Percentiles rank a stretch among this genome's conserved stretches.
Evolutionary conservation across 257 asterid species (phyloP).

Genomic region (Paraleonurus japonicus): DNA sequence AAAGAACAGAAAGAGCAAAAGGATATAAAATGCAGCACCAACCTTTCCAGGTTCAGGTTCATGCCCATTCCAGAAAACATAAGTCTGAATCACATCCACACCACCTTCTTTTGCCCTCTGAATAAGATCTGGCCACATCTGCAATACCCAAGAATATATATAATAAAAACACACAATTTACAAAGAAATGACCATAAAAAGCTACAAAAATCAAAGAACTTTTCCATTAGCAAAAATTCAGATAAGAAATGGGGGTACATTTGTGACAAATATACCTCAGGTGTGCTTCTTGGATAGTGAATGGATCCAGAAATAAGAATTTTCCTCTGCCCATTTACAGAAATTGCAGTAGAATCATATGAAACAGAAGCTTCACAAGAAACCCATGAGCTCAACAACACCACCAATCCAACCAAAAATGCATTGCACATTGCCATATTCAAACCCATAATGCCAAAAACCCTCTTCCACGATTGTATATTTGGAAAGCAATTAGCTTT

Average conservation of each 20-base stretch:
- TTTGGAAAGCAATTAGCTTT: constrained; percentile 31
- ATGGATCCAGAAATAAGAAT: constrained; percentile 91
- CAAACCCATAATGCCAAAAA: constrained; percentile 38
- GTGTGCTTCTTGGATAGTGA: constrained; percentile 92
- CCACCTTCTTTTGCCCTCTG: constrained; percentile 97
- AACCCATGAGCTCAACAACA: constrained; percentile 40
- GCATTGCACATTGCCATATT: constrained; percentile 36
- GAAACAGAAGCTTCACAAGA: constrained; percentile 59
- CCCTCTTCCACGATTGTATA: constrained; percentile 29
- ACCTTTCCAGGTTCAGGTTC: constrained; percentile 96
- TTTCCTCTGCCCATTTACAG: constrained; percentile 70
- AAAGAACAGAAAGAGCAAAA: not conserved
- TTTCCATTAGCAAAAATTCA: not conserved
- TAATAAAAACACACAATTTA: not conserved
- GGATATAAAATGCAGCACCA: constrained; percentile 22
- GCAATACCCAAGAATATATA: constrained; percentile 25
- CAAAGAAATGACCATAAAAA: too few relatives aligned
- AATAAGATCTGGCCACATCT: constrained; percentile 99
- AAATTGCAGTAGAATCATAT: constrained; percentile 68
- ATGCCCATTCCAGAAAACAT: constrained; percentile 98
- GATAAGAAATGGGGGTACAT: not conserved
- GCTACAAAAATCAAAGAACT: not conserved
- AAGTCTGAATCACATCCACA: constrained; percentile 89
- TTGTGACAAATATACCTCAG: constrained; percentile 59
- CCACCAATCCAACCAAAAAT: constrained; percentile 23